These are phyloP conservation scores for Brettanomyces custersianus DNA, from an alignment of 805 yeast genomes.

Conservation along the genomic window DNA sequence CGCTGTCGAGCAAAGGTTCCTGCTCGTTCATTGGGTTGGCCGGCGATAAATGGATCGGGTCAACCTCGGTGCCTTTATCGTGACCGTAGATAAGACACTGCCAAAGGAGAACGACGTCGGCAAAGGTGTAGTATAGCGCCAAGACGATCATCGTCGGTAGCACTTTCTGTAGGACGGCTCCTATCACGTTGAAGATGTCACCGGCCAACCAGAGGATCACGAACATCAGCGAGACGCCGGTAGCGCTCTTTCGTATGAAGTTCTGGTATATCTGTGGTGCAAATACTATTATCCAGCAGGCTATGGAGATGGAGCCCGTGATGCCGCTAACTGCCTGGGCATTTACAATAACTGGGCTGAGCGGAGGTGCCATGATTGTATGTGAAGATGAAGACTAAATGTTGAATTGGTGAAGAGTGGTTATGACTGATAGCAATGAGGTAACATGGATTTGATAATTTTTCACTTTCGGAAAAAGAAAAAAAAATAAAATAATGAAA, in stretches of 20 bases:
- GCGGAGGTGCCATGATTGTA: constrained; percentile 47
- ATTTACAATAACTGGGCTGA: constrained; percentile 56
- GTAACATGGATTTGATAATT: no score
- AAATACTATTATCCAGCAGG: constrained; percentile 97
- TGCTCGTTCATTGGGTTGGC: constrained; percentile 77
- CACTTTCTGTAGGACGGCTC: constrained; percentile 83
- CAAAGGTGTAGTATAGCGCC: constrained; percentile 87
- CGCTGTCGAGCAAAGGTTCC: constrained; percentile 49
- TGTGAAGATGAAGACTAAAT: no score
- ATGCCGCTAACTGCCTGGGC: constrained; percentile 72
- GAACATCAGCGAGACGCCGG: constrained; percentile 81
- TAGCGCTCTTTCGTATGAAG: constrained; percentile 75
- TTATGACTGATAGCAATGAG: no score
- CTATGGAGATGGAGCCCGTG: constrained; percentile 81
- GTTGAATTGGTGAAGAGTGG: no score
- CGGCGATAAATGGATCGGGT: constrained; percentile 75
- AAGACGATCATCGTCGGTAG: constrained; percentile 90
- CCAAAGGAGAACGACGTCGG: constrained; percentile 74
- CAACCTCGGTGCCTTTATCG: constrained; percentile 41
- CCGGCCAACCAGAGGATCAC: constrained; percentile 89
- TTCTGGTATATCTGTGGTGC: constrained; percentile 96
- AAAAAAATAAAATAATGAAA: no score
- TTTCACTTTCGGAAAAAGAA: no score
- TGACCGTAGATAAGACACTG: constrained; percentile 80
- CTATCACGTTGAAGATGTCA: constrained; percentile 87